Base-by-base conservation (phyloP, 1,284 basidiomycete genomes). In the Naganishia sp. region DNA sequence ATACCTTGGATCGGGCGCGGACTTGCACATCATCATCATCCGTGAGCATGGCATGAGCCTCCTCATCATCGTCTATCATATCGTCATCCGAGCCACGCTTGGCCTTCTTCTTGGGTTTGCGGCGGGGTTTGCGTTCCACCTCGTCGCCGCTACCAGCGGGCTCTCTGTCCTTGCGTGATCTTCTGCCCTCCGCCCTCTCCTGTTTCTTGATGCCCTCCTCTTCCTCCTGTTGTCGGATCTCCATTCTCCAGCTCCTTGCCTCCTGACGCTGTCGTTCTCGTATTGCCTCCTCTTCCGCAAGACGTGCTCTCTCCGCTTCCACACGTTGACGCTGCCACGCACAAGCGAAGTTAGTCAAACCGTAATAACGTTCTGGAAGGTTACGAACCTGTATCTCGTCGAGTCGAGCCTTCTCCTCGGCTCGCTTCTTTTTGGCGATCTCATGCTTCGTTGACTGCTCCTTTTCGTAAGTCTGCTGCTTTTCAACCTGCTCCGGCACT, bases 401-500 rank as follows among this genome's bases (percentile, higher is more conserved):
- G 28, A 81, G 75, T 31, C 75, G 71, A n/a, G 69, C 74, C 67
- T 77, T 75, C 63, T 81, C 80, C 25, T 75, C 78, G 3, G 76
- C 77, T n/a, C 80, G 71, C n/a, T 60, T 52, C 53, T 60, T 60
- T 42, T 69, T 68, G 15, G 65, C 66, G 31, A 67, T 49, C 54
- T 55, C 49, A 53, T 72, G 71, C 53, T 63, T 56, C 46, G 72
- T 70, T 52, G 71, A 68, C 28, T 69, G 71, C 53, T 66, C 49
- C 72, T 65, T 52, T 70, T 71, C 53, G 88, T 84, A 7, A 90
- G 91, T 32, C 85, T 84, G 53, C 91, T 89, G 7, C 91, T 82
- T 72, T 85, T 86, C 11, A 88, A 88, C 63, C 88, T 92, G 89
- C 55, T 90, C 90, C 15, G 91, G 90, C 1, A 86, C 88, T 67